phyloP scores from a whole-genome alignment of 768 basidiomycete species.

The Neoboletus brunneissimus region DNA sequence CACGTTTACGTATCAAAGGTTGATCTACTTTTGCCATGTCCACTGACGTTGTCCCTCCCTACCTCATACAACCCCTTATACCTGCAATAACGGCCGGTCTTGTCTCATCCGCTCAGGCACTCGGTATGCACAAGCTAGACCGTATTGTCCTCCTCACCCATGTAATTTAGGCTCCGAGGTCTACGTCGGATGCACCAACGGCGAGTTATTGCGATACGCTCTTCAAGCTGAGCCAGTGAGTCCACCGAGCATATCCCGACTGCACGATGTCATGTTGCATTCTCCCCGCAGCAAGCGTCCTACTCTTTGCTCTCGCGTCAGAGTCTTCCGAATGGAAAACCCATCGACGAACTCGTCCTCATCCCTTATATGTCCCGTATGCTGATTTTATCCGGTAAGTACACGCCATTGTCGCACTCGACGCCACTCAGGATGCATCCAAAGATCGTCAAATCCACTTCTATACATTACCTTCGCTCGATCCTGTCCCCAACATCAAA shows the following conservation, averaged over 20 bases:
- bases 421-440: background rate
- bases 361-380: slow-evolving; percentile 72
- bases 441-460: slow-evolving; percentile 69
- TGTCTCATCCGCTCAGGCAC: slow-evolving; percentile 51
- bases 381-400: slow-evolving; percentile 71
- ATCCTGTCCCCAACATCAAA: slow-evolving; percentile 63
- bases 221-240: slow-evolving; percentile 56
- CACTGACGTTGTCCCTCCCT: slow-evolving; percentile 52
- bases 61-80: slow-evolving; percentile 51
- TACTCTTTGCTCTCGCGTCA: slow-evolving; percentile 71
- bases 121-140: slow-evolving; percentile 39
- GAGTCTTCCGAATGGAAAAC: slow-evolving; percentile 60
- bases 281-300: slow-evolving; percentile 45
- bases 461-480: slow-evolving; percentile 77
- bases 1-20: slow-evolving; percentile 18
- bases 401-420: slow-evolving; percentile 13
- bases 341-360: slow-evolving; percentile 79
- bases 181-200: slow-evolving; percentile 83
- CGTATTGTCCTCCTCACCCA: background rate
- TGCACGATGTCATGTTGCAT: background rate
- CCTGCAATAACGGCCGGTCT: slow-evolving; percentile 30
- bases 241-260: background rate
- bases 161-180: slow-evolving; percentile 68
- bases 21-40: slow-evolving; percentile 14
- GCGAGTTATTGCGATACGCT: slow-evolving; percentile 77